Percentiles rank a stretch among this genome's conserved stretches.
Evolutionary conservation across 192 early-diverging fungal species (phyloP).

Genomic region (Rhizoclosmatium globosum): DNA sequence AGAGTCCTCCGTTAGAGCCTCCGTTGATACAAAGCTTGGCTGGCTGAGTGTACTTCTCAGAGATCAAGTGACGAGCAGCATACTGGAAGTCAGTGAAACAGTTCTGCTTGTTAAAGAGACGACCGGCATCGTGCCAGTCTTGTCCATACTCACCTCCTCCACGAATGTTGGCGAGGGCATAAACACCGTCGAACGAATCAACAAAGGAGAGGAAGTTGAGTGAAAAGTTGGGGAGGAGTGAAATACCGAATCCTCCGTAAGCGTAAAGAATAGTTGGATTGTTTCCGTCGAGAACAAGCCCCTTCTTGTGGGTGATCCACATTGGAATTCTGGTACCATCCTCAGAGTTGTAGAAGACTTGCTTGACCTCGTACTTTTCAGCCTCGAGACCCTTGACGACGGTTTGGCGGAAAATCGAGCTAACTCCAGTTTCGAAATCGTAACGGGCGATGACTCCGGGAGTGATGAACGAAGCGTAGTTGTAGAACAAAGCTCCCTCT

Average conservation of each 20-base stretch:
- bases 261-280: slow-evolving; percentile 71
- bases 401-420: slow-evolving; percentile 52
- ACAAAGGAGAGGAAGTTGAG: slow-evolving; percentile 50
- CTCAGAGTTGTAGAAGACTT: slow-evolving; percentile 72
- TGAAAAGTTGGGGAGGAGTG: slow-evolving; percentile 49
- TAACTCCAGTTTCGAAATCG: slow-evolving; percentile 52
- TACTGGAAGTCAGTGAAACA: slow-evolving; percentile 79
- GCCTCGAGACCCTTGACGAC: slow-evolving; percentile 54
- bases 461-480: slow-evolving; percentile 59
- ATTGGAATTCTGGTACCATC: slow-evolving; percentile 75
- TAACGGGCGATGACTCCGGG: slow-evolving; percentile 63
- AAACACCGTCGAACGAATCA: slow-evolving; percentile 62
- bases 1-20: slow-evolving; percentile 75
- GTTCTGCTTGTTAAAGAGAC: slow-evolving; percentile 71
- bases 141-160: slow-evolving; percentile 73
- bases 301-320: slow-evolving; percentile 68
- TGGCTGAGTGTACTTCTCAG: slow-evolving; percentile 63
- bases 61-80: slow-evolving; percentile 68
- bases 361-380: slow-evolving; percentile 61
- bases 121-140: slow-evolving; percentile 62
- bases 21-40: slow-evolving; percentile 67
- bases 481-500: slow-evolving; percentile 63
- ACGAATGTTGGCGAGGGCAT: slow-evolving; percentile 70
- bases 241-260: slow-evolving; percentile 72
- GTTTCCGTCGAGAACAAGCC: slow-evolving; percentile 54